Evolutionary conservation across 2,329 filamentous ascomycete species (phyloP).

Genomic region (Hawksworthiomyces lignivorus): DNA sequence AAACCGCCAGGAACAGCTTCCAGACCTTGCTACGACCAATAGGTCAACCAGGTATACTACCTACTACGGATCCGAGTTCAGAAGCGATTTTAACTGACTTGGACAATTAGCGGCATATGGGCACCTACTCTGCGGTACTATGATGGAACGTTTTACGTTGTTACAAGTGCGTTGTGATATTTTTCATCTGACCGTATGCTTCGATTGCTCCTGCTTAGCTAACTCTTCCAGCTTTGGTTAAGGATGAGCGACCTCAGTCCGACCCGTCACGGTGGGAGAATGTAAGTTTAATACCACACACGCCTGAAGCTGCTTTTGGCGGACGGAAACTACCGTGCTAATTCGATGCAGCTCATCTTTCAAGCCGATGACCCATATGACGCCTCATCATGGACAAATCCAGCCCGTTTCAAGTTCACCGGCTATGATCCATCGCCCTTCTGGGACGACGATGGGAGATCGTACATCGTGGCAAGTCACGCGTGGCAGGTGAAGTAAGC

Average conservation of each 20-base stretch:
- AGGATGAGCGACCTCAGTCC: conserved; percentile 27
- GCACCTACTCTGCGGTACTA: conserved; percentile 24
- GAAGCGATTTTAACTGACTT: too few species aligned
- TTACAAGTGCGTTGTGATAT: conserved; percentile 16
- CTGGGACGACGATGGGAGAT: conserved; percentile 48
- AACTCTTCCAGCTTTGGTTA: conserved; percentile 21
- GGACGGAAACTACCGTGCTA: too few species aligned
- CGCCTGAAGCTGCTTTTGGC: too few species aligned
- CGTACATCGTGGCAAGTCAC: conserved; percentile 39
- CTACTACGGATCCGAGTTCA: too few species aligned
- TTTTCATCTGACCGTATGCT: too few species aligned
- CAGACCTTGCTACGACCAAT: conserved; percentile 23
- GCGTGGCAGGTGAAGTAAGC: conserved; percentile 26
- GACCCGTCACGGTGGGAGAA: conserved; percentile 31
- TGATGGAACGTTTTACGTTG: conserved; percentile 23
- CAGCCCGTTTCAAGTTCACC: conserved; percentile 39
- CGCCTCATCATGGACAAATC: conserved; percentile 36
- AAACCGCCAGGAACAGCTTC: conserved; percentile 27
- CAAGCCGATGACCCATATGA: conserved; percentile 34
- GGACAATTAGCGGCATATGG: conserved; percentile 25
- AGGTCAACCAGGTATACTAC: conserved; percentile 23
- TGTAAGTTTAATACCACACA: conserved; percentile 10
- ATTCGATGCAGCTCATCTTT: conserved; percentile 36
- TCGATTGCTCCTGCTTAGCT: too few species aligned
- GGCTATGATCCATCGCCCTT: conserved; percentile 48